Evolutionary conservation across 2,329 filamentous ascomycete genomes (phyloP), one percentile per base, ranked within the genome.

Genomic region (Chrysoporthe cubensis): DNA sequence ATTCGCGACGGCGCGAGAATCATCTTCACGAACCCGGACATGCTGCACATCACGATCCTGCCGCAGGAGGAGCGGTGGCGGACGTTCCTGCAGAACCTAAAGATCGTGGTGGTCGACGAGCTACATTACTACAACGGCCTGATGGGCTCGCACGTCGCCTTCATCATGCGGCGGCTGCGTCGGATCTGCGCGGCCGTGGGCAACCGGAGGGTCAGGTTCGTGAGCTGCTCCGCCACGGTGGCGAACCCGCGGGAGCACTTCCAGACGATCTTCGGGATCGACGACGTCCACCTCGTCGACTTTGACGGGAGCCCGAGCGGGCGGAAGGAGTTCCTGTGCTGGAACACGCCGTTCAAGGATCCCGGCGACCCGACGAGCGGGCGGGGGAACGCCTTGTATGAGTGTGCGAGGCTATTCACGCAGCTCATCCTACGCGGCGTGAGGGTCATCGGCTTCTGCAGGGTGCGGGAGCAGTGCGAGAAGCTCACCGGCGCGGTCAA

Each of bases 1-100:
- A 95, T 99, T 70, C 88, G 95, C 6, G 94, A 98, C 50, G 90
- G 96, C 78, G 96, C 91, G 0, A 87, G 93, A 34, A 93, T 98
- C 70, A 95, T 99, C 62, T 97, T 99, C 75, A 99, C 96, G 0
- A 99, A 99, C 73, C 96, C 96, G 0, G 96, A 99, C 75, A 99
- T 98, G 94, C 84, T 99, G 46, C 96, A 99, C 73, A 88, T 97
- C 44, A 96, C 93, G 0, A 96, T 99, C 37, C 80, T 99, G 3
- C 95, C 96, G 0, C 92, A 97, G 74, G 96, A 99, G 80, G 91
- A 93, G 71, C 87, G 87, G 42, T 99, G 96, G 96, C 87, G 94
- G 59, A 88, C 87, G 0, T 98, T 97, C 72, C 78, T 99, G n/a
- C 88, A 93, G 77, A 94, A 97, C 72, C 80, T 99, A 16, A 92